Evolutionary conservation across 768 basidiomycete species (phyloP), one percentile per base, ranked within the genome.

Genomic region (Leccinum boreale): DNA sequence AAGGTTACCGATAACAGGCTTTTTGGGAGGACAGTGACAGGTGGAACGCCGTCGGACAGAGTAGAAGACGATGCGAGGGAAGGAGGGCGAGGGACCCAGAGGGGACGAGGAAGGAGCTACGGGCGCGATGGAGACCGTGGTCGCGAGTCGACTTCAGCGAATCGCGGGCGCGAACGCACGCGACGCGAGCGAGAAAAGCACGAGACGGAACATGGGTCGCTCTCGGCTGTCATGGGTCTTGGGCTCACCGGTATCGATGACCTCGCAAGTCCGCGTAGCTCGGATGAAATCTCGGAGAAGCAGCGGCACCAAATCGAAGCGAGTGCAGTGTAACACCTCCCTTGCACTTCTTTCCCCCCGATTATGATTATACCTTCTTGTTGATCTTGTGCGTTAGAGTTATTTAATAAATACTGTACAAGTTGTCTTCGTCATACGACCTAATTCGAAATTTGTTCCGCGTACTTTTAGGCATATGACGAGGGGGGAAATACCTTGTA

Each of bases 201-300:
- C 14, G 14, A 6, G 28, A 53, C n/a, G 14, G 65, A 64, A 26
- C 61, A 50, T 11, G 58, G 60, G 19, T 60, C 52, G 7, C 62
- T 72, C 12, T 63, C 70, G 4, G 66, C 70, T 17, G 56, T 73
- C 4, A 70, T 44, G 17, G 70, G 72, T 1, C 66, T 71, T 19
- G 70, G 66, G 3, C 70, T 71, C 46, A 66, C 35, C 0, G 60
- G 62, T 10, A 57, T 71, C 12, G 68, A 71, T 52, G 66, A 65
- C 9, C 1, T 60, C 0, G 46, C 52, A 21, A 62, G 55, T 51
- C 46, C 59, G 31, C 52, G 17, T 12, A 58, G 49, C 49, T 57
- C 45, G 17, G 52, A 58, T 14, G 71, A 71, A 36, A 6, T 58
- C 4, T 10, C 9, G 8, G 65, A 62, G 51, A 70, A 69, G 45